These are phyloP conservation scores for Solanum hybrid DNA, from an alignment of 305 asterid genomes.

Conservation along the genomic window DNA sequence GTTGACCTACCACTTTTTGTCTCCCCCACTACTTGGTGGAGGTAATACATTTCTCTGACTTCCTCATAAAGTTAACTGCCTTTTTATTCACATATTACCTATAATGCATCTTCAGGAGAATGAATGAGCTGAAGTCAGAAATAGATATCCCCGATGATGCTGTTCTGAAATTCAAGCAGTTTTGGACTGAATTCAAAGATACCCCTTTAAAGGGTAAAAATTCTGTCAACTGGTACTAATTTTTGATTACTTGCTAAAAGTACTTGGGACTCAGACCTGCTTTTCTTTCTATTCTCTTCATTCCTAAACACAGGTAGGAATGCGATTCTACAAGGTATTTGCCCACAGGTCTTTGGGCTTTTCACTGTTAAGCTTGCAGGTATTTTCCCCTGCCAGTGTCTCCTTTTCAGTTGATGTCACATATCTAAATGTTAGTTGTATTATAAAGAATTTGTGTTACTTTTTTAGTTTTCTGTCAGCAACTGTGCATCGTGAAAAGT, in stretches of 20 bases:
- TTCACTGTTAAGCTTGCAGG: constrained; percentile 98
- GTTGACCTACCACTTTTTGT: neutral
- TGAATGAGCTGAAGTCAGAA: constrained; percentile 70
- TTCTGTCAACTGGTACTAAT: neutral
- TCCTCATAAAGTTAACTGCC: constrained; percentile 2
- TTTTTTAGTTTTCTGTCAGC: neutral
- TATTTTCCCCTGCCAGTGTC: constrained; percentile 17
- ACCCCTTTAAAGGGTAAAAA: constrained; percentile 66
- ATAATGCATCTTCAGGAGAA: constrained; percentile 47
- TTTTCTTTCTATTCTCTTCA: neutral
- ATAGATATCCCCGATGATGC: constrained; percentile 67
- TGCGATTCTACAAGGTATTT: constrained; percentile 75
- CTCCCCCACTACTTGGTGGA: neutral
- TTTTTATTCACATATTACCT: constrained; percentile 4
- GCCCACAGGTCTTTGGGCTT: constrained; percentile 96
- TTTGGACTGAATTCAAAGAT: constrained; percentile 71
- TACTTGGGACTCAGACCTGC: constrained; percentile 1
- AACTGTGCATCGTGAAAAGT: neutral
- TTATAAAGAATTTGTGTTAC: neutral
- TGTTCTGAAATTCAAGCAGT: constrained; percentile 55
- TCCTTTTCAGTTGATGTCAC: neutral
- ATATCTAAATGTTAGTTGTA: neutral
- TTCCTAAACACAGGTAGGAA: constrained; percentile 63
- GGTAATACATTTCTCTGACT: neutral
- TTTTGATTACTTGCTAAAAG: neutral